Base-by-base conservation (phyloP, 257 asterid species). In the Capsicum pubescens region DNA sequence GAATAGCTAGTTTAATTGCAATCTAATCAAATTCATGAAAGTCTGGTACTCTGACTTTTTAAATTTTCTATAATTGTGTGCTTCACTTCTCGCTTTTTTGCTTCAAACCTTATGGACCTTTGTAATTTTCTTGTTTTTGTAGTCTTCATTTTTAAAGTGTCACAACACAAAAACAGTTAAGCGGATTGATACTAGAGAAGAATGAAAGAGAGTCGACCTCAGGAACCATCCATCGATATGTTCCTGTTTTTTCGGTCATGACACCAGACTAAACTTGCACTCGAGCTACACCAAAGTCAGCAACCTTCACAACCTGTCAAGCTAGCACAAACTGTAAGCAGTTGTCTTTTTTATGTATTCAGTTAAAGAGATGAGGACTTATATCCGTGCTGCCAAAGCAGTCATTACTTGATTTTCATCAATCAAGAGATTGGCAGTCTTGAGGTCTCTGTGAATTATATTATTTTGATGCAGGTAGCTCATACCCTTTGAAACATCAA, bases 141-240 rank as follows among this genome's bases (percentile, higher is more conserved):
- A n/a, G n/a, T n/a, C n/a, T n/a, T n/a, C n/a, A n/a, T n/a, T n/a
- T n/a, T n/a, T n/a, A n/a, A n/a, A n/a, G n/a, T n/a, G n/a, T n/a
- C n/a, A n/a, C n/a, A n/a, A n/a, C n/a, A n/a, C n/a, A n/a, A n/a
- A n/a, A n/a, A n/a, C n/a, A n/a, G n/a, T n/a, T n/a, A n/a, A n/a
- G n/a, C n/a, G n/a, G n/a, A n/a, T n/a, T n/a, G n/a, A n/a, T n/a
- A n/a, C n/a, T n/a, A n/a, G n/a, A n/a, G n/a, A n/a, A n/a, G n/a
- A n/a, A n/a, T n/a, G n/a, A n/a, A n/a, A n/a, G n/a, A 14, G 82
- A 64, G 15, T 77, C 2, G 1, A 95, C 99, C 98, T 95, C 99
- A 0, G 99, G 99, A 80, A 98, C 98, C 99, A 95, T 95, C 99
- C 99, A 95, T 42, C 97, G 95, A 68, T 94, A 95, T 9, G 99